Percentiles rank a stretch among this genome's conserved stretches.
These are phyloP conservation scores for Penicillium brasilianum DNA, from an alignment of 2,329 filamentous ascomycete genomes.

Conservation along the genomic window DNA sequence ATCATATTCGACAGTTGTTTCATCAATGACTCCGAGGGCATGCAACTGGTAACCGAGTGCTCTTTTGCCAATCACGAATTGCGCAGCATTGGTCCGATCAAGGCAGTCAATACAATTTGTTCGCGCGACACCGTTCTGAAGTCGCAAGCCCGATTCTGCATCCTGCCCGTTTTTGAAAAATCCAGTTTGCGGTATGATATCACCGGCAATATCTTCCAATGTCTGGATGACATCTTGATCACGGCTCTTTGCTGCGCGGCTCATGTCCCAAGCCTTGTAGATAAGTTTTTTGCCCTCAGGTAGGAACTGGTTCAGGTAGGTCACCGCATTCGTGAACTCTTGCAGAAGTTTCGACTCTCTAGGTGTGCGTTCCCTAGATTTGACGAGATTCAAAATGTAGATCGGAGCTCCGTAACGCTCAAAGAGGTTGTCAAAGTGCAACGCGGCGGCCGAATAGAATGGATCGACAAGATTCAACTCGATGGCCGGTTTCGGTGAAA, in stretches of 20 bases:
- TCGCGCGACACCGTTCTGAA: constrained; percentile 90
- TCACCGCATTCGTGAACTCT: constrained; percentile 85
- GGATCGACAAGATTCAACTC: constrained; percentile 94
- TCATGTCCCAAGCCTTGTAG: constrained; percentile 98
- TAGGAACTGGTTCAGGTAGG: constrained; percentile 93
- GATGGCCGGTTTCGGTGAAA: constrained; percentile 95
- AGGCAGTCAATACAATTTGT: constrained; percentile 99
- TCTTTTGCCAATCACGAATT: constrained; percentile 96
- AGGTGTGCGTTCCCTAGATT: constrained; percentile 83
- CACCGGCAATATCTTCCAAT: constrained; percentile 85
- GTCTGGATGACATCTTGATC: constrained; percentile 94
- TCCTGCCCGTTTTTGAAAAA: constrained; percentile 94
- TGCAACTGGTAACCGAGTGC: constrained; percentile 91
- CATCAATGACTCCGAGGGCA: constrained; percentile 82
- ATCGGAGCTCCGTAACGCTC: constrained; percentile 90
- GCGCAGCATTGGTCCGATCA: constrained; percentile 94
- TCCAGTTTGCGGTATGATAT: constrained; percentile 81
- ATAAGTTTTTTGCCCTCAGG: constrained; percentile 83
- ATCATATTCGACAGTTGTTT: constrained; percentile 84
- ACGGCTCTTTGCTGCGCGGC: constrained; percentile 85
- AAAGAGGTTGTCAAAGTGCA: constrained; percentile 96
- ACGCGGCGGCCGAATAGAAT: constrained; percentile 88
- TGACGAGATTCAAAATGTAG: constrained; percentile 90
- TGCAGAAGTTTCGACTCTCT: constrained; percentile 88
- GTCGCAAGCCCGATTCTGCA: constrained; percentile 65